phyloP scores from a whole-genome alignment of 2,329 filamentous ascomycete genomes.

The Xylaria sp. region DNA sequence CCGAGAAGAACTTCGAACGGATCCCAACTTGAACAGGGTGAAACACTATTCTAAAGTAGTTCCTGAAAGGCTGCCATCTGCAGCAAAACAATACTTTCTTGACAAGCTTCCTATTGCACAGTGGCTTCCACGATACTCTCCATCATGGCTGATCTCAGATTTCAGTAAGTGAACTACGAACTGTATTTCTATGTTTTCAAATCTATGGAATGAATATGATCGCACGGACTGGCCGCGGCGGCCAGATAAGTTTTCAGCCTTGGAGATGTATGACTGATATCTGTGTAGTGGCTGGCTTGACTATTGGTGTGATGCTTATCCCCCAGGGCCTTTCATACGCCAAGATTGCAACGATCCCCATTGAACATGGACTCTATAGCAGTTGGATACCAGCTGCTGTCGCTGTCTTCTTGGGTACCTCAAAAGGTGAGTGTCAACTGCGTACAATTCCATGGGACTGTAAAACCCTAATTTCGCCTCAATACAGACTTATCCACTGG shows the following conservation, averaged over 20 bases:
- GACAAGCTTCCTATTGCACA: conserved; percentile 71
- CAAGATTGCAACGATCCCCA: conserved; percentile 69
- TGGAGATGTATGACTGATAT: conserved; percentile 8
- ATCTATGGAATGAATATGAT: background rate
- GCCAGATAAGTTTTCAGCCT: background rate
- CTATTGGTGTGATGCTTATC: conserved; percentile 69
- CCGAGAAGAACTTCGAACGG: conserved; percentile 52
- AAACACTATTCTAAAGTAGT: conserved; percentile 47
- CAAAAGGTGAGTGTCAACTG: conserved; percentile 60
- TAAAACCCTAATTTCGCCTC: conserved; percentile 50
- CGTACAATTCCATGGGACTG: background rate
- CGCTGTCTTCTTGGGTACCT: conserved; percentile 70
- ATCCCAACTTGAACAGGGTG: conserved; percentile 53
- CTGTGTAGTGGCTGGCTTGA: conserved; percentile 64
- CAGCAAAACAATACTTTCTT: conserved; percentile 64
- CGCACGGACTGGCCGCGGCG: background rate
- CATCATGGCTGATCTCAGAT: conserved; percentile 70
- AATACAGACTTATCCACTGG: conserved; percentile 67
- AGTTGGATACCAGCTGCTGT: conserved; percentile 68
- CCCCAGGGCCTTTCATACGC: conserved; percentile 72
- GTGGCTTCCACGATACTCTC: conserved; percentile 72
- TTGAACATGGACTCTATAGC: conserved; percentile 69
- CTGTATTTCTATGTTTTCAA: background rate
- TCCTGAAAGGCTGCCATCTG: conserved; percentile 60
- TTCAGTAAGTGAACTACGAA: conserved; percentile 49